Base-by-base conservation (phyloP, 2,329 filamentous ascomycete species). In the Fusarium haematococcum region DNA sequence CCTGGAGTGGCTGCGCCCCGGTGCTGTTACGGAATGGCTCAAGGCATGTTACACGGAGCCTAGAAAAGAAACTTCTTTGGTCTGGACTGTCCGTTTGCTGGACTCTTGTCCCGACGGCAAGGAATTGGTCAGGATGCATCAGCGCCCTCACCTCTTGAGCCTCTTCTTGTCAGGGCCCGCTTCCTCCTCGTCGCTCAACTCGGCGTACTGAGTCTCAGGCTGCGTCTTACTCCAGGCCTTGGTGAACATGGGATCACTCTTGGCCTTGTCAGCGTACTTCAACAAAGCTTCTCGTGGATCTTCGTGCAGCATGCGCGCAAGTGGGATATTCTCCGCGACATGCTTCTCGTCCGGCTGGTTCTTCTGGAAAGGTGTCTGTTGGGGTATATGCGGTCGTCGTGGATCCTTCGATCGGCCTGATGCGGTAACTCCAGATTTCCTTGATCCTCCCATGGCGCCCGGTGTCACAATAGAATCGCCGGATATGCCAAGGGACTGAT, bases 221-320 rank as follows among this genome's bases (percentile, higher is more conserved):
- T 98, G 96, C 41, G 95, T 98, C 77, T 93, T 89, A 80, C 93
- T 93, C 94, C 95, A 99, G 18, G 95, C 97, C 76, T 94, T 94
- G 33, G 97, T 99, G 80, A 98, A 99, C 78, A 98, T 89, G 1
- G 95, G 96, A 81, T 98, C 95, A 81, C 94, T 96, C 83, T 97
- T 91, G 14, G 95, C 95, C 80, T 97, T 92, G 65, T 97, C 94
- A 41, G 95, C 96, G 86, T 98, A 99, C 85, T 97, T 98, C 69
- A 99, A 85, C 79, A 99, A 85, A 54, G 97, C 97, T 83, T 98
- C 97, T 73, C 97, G 88, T 0, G 97, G 97, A 85, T 99, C 97
- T 82, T 99, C 97, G 83, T 99, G 95, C 57, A 97, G 88, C 94
- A 99, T 97, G 72, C 91, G 92, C 72, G 95, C 96, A 14, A 98